Evolutionary conservation across 2,329 filamentous ascomycete genomes (phyloP), one percentile per base, ranked within the genome.

Genomic region (Aspergillus neoniger): DNA sequence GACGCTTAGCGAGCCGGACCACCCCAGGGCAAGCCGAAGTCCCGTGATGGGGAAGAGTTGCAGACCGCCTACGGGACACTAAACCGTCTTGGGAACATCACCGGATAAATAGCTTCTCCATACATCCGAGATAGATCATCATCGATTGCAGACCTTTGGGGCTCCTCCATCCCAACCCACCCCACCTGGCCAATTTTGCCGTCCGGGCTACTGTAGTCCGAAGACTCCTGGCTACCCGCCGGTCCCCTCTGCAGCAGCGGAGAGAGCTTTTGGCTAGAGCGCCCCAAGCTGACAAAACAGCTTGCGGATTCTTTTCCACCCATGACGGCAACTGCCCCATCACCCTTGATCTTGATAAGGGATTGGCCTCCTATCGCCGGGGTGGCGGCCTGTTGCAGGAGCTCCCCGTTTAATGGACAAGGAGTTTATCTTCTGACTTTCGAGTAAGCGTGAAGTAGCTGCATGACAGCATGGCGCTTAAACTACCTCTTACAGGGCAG

Each of bases 11-110:
- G 73, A 76, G 69, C 55, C 39, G 44, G 56, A 59, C 52, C 60
- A 58, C 55, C 59, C 68, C 69, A 72, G 73, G 73, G 69, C 65
- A 76, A 72, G 67, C 64, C 68, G 64, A 70, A 70, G 68, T 73
- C 74, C 67, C 67, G 68, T 75, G 72, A 75, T 67, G 62, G 44
- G 55, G 59, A 58, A 58, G 30, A 12, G 32, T 3, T 6, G 4
- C n/a, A 56, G n/a, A 28, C 15, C 28, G 25, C 10, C 43, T 39
- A 48, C 21, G 23, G 14, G 10, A 4, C 56, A 43, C 69, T 70
- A 70, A 59, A 52, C 70, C 59, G 1, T 28, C 60, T 67, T 12
- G 2, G 60, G 54, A 23, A 15, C 9, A 0, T 1, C 0, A 2
- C 58, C 68, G 53, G 64, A 64, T 12, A 48, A 66, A 65, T 9